Evolutionary conservation across 257 asterid genomes (phyloP).

Genomic region (Anisodus acutangulus): DNA sequence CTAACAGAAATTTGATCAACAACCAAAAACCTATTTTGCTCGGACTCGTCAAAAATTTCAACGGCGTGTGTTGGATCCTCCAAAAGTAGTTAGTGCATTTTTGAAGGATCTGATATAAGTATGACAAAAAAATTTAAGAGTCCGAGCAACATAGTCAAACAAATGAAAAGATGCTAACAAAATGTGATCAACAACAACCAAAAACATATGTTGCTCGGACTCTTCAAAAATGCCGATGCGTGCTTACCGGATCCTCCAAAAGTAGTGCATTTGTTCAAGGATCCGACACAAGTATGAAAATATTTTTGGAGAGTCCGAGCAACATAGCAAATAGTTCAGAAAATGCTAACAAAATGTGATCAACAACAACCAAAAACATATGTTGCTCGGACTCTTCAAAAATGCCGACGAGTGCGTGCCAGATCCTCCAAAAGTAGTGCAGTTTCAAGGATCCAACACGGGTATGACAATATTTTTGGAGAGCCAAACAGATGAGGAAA

Average conservation of each 20-base stretch:
- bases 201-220: background rate
- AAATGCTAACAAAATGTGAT: background rate
- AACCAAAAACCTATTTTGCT: background rate
- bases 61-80: background rate
- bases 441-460: background rate
- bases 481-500: background rate
- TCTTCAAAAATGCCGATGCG: background rate
- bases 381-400: background rate
- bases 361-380: background rate
- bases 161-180: background rate
- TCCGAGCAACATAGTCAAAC: background rate
- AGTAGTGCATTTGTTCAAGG: background rate
- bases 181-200: background rate
- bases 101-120: background rate
- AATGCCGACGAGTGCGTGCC: background rate
- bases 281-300: background rate
- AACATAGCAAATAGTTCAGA: background rate
- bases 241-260: background rate
- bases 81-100: background rate
- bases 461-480: background rate
- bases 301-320: background rate
- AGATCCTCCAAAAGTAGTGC: background rate
- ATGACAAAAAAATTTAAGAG: background rate
- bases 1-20: background rate
- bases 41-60: background rate